Conservation (phyloP, 2,329 filamentous ascomycete genomes). For the Ascochyta viciae-villosae region DNA sequence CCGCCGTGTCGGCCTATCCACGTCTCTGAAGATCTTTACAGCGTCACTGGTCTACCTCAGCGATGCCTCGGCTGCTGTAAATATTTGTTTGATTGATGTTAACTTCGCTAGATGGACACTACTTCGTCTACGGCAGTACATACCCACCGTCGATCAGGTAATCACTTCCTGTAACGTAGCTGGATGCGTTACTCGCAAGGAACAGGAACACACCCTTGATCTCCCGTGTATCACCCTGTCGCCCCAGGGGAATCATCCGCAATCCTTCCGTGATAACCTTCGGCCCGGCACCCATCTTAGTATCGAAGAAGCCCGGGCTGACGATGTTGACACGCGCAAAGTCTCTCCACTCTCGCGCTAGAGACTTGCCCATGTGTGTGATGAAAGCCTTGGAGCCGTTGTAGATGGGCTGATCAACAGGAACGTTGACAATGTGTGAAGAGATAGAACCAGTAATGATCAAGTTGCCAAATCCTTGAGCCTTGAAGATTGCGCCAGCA, state of each 20-base stretch:
- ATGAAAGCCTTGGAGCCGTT: constrained; percentile 65
- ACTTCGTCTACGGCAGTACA: constrained; percentile 46
- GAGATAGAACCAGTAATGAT: constrained; percentile 74
- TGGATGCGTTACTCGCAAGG: constrained; percentile 78
- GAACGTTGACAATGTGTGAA: constrained; percentile 82
- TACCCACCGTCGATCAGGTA: constrained; percentile 80
- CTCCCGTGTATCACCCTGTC: constrained; percentile 75
- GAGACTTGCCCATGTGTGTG: constrained; percentile 65
- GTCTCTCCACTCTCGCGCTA: constrained; percentile 72
- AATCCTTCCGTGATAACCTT: constrained; percentile 69
- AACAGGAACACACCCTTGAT: constrained; percentile 84
- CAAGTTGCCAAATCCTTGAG: constrained; percentile 61
- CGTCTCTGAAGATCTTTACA: too few relatives aligned
- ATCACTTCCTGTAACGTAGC: constrained; percentile 78
- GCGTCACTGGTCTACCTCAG: too few relatives aligned
- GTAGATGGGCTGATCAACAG: constrained; percentile 63
- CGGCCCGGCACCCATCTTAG: constrained; percentile 67
- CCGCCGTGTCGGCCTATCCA: too few relatives aligned
- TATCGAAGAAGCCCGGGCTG: constrained; percentile 71
- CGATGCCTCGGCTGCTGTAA: too few relatives aligned
- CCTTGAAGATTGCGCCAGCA: constrained; percentile 52
- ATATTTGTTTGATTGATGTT: neutral
- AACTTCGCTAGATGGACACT: neutral
- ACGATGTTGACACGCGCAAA: constrained; percentile 72
- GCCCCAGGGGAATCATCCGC: constrained; percentile 77